Conservation (phyloP, 2,329 filamentous ascomycete species). For the Metarhizium album region DNA sequence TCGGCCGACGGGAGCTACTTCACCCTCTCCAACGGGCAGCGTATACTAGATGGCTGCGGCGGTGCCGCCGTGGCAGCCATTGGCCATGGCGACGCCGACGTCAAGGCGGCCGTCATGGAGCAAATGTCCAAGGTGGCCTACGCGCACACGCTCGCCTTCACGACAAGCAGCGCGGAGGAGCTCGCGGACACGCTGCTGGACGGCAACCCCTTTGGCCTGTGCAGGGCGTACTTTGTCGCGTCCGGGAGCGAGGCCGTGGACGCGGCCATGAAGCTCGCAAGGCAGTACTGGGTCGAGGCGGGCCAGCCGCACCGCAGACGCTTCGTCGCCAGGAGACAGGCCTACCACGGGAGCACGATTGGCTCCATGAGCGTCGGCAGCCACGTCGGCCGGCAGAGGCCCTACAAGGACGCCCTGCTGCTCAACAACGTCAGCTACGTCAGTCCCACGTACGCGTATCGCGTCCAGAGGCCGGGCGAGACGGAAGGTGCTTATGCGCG, state of each 20-base stretch:
- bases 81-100: slow-evolving; percentile 53
- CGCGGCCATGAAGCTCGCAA: slow-evolving; percentile 35
- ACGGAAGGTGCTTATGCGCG: slow-evolving; percentile 47
- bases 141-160: slow-evolving; percentile 19
- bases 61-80: slow-evolving; percentile 50
- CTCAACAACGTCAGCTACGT: slow-evolving; percentile 44
- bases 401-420: slow-evolving; percentile 37
- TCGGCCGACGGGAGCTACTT: slow-evolving; percentile 30
- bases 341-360: slow-evolving; percentile 42
- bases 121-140: slow-evolving; percentile 49
- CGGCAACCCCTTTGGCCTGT: slow-evolving; percentile 25
- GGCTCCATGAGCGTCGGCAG: slow-evolving; percentile 56
- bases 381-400: slow-evolving; percentile 45
- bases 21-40: slow-evolving; percentile 19
- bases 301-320: slow-evolving; percentile 21
- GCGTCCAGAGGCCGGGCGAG: slow-evolving; percentile 40
- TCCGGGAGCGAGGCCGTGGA: slow-evolving; percentile 32
- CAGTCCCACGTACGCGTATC: slow-evolving; percentile 57
- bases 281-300: slow-evolving; percentile 36
- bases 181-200: slow-evolving; percentile 25
- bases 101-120: slow-evolving; percentile 45
- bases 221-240: slow-evolving; percentile 25
- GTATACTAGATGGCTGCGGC: slow-evolving; percentile 58
- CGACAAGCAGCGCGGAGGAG: slow-evolving; percentile 40
- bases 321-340: slow-evolving; percentile 32